Evolutionary conservation across 148 eudicot species (phyloP).

Genomic region (Mesembryanthemum crystallinum): DNA sequence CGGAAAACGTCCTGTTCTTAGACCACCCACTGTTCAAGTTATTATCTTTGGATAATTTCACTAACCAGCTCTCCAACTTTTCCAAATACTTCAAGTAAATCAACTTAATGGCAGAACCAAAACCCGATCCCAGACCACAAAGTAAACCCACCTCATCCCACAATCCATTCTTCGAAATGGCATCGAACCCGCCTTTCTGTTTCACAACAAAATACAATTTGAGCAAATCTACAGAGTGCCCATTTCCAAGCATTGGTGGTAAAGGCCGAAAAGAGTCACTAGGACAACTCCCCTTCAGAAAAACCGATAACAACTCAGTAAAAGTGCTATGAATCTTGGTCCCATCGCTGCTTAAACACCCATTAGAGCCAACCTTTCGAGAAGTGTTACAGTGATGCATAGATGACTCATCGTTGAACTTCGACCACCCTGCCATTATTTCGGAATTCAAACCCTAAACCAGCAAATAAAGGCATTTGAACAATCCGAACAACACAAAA

Average conservation of each 20-base stretch:
- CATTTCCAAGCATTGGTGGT: slow-evolving; percentile 63
- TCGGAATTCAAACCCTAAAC: slow-evolving; percentile 49
- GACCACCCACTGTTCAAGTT: slow-evolving; percentile 21
- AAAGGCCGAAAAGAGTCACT: slow-evolving; percentile 40
- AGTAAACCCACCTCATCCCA: slow-evolving; percentile 60
- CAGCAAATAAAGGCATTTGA: slow-evolving; percentile 14
- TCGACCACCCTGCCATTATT: slow-evolving; percentile 57
- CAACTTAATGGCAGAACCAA: slow-evolving; percentile 54
- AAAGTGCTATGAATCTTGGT: slow-evolving; percentile 33
- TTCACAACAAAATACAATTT: slow-evolving; percentile 53
- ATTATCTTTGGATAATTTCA: slow-evolving; percentile 22
- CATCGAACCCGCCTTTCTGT: slow-evolving; percentile 54
- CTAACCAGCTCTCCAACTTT: slow-evolving; percentile 33
- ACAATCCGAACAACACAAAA: not conserved
- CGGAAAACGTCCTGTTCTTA: slow-evolving; percentile 14
- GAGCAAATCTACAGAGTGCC: slow-evolving; percentile 54
- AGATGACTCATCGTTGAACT: slow-evolving; percentile 34
- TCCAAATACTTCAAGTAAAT: slow-evolving; percentile 55
- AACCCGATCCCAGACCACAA: slow-evolving; percentile 42
- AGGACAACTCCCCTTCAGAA: slow-evolving; percentile 33
- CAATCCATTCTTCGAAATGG: slow-evolving; percentile 36
- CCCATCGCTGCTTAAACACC: slow-evolving; percentile 12
- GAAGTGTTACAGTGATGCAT: slow-evolving; percentile 24
- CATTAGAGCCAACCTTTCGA: slow-evolving; percentile 18
- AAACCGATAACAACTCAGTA: slow-evolving; percentile 27